A percentile compares a stretch with the other conserved stretches of the same genome.
These are phyloP conservation scores for Butyriboletus appendiculatus DNA, from an alignment of 1,284 basidiomycete genomes.

Conservation along the genomic window DNA sequence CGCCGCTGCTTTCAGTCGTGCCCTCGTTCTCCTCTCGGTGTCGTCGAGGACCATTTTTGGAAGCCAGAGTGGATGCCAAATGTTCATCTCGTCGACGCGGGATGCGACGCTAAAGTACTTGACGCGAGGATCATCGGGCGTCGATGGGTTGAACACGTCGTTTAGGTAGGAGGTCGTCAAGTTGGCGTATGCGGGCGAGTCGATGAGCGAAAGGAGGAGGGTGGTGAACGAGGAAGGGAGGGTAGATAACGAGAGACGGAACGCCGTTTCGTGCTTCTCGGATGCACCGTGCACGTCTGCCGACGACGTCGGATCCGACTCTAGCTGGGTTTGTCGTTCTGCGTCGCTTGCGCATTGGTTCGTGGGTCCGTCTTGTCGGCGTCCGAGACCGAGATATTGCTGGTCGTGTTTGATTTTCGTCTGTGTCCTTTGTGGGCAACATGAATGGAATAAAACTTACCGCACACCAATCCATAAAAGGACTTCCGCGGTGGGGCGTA, in stretches of 20 bases:
- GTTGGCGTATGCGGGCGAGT: constrained; percentile 97
- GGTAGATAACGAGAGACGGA: constrained; percentile 48
- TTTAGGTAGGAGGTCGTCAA: constrained; percentile 87
- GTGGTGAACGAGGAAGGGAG: constrained; percentile 84
- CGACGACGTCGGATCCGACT: constrained; percentile 9
- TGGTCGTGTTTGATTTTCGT: constrained; percentile 33
- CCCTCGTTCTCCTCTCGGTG: constrained; percentile 57
- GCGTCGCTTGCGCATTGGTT: constrained; percentile 1
- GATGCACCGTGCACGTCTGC: constrained; percentile 28
- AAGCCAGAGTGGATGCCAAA: constrained; percentile 97
- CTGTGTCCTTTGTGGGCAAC: constrained; percentile 9
- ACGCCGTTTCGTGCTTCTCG: constrained; percentile 30
- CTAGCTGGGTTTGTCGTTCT: constrained; percentile 14
- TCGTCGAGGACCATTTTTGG: constrained; percentile 94
- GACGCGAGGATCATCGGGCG: constrained; percentile 82
- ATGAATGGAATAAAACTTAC: constrained; percentile 44
- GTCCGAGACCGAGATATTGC: constrained; percentile 88
- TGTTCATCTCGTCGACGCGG: constrained; percentile 66
- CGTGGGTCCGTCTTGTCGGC: constrained; percentile 42
- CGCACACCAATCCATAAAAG: constrained; percentile 99
- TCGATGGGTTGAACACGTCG: constrained; percentile 88
- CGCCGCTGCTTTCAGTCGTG: constrained; percentile 33
- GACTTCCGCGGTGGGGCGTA: constrained; percentile 94
- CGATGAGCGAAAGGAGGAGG: constrained; percentile 88
- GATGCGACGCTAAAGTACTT: constrained; percentile 94